Base-by-base conservation (phyloP, 1,139 yeast genomes). In the Pichia sp. region DNA sequence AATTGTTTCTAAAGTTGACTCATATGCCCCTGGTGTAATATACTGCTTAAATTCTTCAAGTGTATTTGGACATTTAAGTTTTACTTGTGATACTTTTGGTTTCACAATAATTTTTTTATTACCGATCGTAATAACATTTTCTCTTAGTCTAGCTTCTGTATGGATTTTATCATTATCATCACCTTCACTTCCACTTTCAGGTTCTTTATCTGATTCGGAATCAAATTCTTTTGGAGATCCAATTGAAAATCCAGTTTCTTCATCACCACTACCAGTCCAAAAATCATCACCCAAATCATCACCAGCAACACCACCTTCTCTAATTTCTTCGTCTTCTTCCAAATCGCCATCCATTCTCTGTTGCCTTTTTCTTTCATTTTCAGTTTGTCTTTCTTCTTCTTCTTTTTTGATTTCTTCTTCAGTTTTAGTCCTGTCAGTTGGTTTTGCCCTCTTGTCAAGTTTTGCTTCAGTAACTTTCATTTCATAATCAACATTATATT, bases 401-500 rank as follows among this genome's bases (percentile, higher is more conserved):
- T 87, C 96, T 44, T 74, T 70, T 36, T 70, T 74, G 23, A 89
- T 51, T 63, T 94, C 98, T 61, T 92, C 96, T 1, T 78, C 87
- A 0, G 97, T 90, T 65, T 90, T 87, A 1, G 97, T 89, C 63
- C 97, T 74, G 50, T 89, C 96, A n/a, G 94, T 80, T n/a, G 98
- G 98, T 9, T 78, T 89, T 0, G 97, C 90, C 56, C 97, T 76
- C 59, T 84, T 78, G 49, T 94, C 98, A 59, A 85, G 74, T 5
- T 82, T 81, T 58, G 92, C 74, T 57, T 85, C 92, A 49, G 86
- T 77, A 29, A 92, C 90, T 54, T 79, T 76, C 54, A 70, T 72
- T 58, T 90, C 97, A 63, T 92, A 94, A 30, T 71, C 78, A 12
- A 70, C 66, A 53, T 80, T 84, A 40, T 69, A 73, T 12, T 66